Base-by-base conservation (phyloP, 352 stramenopile genomes). In the Phytophthora parvispora region DNA sequence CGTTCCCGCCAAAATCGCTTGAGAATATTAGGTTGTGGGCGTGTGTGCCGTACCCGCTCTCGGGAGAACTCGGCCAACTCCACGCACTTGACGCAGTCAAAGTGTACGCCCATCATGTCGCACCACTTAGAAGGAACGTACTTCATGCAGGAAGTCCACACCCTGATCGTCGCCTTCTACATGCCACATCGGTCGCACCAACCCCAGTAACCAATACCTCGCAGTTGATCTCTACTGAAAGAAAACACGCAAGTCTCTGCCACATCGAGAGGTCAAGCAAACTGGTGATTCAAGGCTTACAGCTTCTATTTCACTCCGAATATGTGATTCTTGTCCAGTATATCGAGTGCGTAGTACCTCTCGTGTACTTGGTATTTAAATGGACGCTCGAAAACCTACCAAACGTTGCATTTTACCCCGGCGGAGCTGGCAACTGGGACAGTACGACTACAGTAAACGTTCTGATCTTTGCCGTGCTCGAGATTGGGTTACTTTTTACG, bases 1-100 rank as follows among this genome's bases (percentile, higher is more conserved):
- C 16, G 15, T 28, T 49, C 16, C 31, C 8, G 16, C 7, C 16
- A 2, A 55, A 64, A 16, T 55, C 16, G 20, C 15, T 64, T 15
- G 34, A 54, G 15, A 13, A 13, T 10, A 38, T 24, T 7, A n/a
- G 57, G 29, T 18, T 64, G 43, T 56, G 42, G 57, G 57, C 42
- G 4, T 64, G 57, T 13, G n/a, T 60, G 15, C 36, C 49, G 4
- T 40, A 55, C 24, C 18, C 29, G 20, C 20, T 59, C 8, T 10
- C 48, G 25, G 12, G 6, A 34, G 28, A 50, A 16, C 13, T 36
- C 5, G 3, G 36, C 24, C 25, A 22, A 16, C 29, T 36, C 34
- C 34, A 40, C 18, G 34, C 34, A 18, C 34, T 40, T 12, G 32
- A 40, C 10, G 2, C 34, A 40, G 34, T 18, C 38, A 18, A 45